phyloP scores from a whole-genome alignment of 208 protist genomes.

The Wallacemonas sp. region DNA sequence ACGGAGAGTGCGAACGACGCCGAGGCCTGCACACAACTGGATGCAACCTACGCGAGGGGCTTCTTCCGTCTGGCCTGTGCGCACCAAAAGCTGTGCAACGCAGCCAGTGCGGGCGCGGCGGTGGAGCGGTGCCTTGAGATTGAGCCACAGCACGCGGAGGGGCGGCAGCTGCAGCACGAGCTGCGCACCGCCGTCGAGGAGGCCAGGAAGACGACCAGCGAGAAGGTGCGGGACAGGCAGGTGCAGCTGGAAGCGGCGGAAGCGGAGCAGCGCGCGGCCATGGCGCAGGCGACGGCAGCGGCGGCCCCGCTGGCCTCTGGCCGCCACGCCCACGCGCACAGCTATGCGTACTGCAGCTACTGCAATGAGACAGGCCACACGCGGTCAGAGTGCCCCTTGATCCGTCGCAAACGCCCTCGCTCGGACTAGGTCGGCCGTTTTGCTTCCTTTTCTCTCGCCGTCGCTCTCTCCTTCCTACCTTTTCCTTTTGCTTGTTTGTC shows the following conservation, averaged over 20 bases:
- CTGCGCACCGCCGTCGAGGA: constrained; percentile 42
- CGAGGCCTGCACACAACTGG: constrained; percentile 35
- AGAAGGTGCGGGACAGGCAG: constrained; percentile 48
- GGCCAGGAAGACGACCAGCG: constrained; percentile 42
- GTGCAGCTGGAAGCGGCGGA: constrained; percentile 35
- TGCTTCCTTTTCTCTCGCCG: constrained; percentile 2
- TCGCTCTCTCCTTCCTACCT: not conserved
- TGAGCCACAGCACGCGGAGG: constrained; percentile 58
- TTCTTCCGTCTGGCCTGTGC: constrained; percentile 73
- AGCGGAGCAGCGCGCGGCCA: constrained; percentile 40
- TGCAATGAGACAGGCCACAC: constrained; percentile 83
- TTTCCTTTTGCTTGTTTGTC: too few species aligned
- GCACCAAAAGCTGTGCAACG: constrained; percentile 49
- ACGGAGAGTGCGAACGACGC: constrained; percentile 69
- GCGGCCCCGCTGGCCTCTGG: constrained; percentile 14
- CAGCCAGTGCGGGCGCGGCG: constrained; percentile 48
- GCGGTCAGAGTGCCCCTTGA: constrained; percentile 68
- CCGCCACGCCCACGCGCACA: constrained; percentile 45
- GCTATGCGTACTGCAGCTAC: constrained; percentile 79
- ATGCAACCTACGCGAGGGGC: constrained; percentile 70
- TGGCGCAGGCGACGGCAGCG: constrained; percentile 12
- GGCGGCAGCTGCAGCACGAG: constrained; percentile 38
- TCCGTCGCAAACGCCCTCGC: constrained; percentile 64
- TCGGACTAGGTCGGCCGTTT: constrained; percentile 8
- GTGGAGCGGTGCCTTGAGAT: constrained; percentile 55